These are phyloP conservation scores for Aspergillus conjunctus DNA, from an alignment of 495 filamentous ascomycete genomes.

Conservation along the genomic window DNA sequence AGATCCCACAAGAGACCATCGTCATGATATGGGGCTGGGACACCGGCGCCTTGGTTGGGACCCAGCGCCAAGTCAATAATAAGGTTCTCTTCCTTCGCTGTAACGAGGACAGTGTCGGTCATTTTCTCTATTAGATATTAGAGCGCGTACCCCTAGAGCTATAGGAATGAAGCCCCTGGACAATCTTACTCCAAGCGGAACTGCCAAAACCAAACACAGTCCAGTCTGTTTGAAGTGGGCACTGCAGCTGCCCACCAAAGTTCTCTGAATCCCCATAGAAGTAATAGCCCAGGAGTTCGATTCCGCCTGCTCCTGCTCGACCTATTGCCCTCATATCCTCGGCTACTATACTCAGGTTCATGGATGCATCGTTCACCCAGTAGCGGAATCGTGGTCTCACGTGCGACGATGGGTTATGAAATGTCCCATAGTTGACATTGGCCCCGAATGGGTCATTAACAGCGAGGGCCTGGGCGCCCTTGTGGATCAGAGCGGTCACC, in stretches of 20 bases:
- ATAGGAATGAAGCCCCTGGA: too few relatives aligned
- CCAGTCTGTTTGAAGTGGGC: constrained; percentile 1
- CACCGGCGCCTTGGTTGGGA: not conserved
- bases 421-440: too few relatives aligned
- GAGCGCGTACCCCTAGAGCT: too few relatives aligned
- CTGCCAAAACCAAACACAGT: constrained; percentile 20
- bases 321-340: not conserved
- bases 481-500: too few relatives aligned
- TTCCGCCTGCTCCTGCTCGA: constrained; percentile 2
- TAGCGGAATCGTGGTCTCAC: constrained; percentile 41
- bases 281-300: constrained; percentile 7
- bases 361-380: constrained; percentile 39
- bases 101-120: too few relatives aligned
- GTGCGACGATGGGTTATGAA: constrained; percentile 26
- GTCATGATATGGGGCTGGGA: not conserved
- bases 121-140: too few relatives aligned
- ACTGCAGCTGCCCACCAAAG: not conserved
- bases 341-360: not conserved
- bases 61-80: constrained; percentile 3
- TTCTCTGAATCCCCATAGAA: not conserved
- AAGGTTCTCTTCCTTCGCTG: not conserved
- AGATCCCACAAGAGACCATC: constrained; percentile 7
- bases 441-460: too few relatives aligned
- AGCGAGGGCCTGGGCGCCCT: too few relatives aligned
- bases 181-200: constrained; percentile 24